phyloP scores from a whole-genome alignment of 257 asterid genomes.

The Salvia hispanica region DNA sequence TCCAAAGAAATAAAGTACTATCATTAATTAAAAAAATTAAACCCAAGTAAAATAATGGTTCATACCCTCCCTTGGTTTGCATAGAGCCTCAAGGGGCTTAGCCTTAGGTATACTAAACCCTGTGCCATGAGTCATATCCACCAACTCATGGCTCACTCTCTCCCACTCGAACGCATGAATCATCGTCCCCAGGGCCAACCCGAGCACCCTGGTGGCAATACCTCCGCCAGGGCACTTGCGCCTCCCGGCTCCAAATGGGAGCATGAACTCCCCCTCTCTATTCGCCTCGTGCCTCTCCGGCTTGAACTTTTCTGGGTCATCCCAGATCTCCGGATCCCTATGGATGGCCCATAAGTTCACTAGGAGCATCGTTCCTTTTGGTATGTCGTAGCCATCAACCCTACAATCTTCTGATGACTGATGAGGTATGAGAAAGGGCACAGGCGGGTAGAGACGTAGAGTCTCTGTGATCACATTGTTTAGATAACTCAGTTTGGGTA shows the following conservation, averaged over 20 bases:
- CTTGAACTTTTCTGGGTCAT: constrained; percentile 29
- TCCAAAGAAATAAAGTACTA: no score
- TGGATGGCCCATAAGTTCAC: constrained; percentile 47
- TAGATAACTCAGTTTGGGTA: constrained; percentile 29
- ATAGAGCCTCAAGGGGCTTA: constrained; percentile 38
- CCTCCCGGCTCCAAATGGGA: constrained; percentile 39
- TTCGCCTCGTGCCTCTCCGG: constrained; percentile 34
- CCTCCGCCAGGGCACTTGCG: constrained; percentile 41
- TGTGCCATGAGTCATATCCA: constrained; percentile 37
- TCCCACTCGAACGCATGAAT: constrained; percentile 38
- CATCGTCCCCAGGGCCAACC: constrained; percentile 38
- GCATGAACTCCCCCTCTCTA: constrained; percentile 25
- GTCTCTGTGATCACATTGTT: constrained; percentile 35
- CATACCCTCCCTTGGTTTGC: constrained; percentile 32
- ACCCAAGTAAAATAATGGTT: neutral
- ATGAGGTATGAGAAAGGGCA: constrained; percentile 36
- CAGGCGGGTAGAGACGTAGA: constrained; percentile 34
- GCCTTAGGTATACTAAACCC: constrained; percentile 41
- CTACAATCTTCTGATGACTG: constrained; percentile 28
- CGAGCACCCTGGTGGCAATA: constrained; percentile 36
- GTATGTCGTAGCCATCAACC: constrained; percentile 32
- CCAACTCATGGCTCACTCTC: constrained; percentile 32
- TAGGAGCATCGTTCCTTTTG: constrained; percentile 37
- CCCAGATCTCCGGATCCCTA: constrained; percentile 39
- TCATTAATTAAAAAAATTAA: no score